Evolutionary conservation across 441 rosid species (phyloP), one percentile per base, ranked within the genome.

Genomic region (Erysimum cheiri): DNA sequence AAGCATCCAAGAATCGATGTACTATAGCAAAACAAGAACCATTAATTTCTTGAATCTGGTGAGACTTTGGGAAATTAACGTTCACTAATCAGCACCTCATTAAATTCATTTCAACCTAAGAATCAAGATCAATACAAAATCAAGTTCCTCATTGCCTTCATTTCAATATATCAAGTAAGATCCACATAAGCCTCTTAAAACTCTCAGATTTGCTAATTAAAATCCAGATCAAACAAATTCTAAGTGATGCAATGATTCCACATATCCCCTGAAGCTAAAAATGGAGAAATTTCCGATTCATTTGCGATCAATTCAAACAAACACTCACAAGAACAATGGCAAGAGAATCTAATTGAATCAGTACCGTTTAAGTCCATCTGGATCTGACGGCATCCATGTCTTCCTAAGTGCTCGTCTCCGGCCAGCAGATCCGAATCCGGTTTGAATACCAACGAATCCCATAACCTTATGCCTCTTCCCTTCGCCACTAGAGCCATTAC

Each of bases 351-450:
- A 40, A 68, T 0, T 40, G 26, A 62, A 50, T 62, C 59, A 43
- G 13, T 77, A 93, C 98, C 88, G 89, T 83, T 83, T 87, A 77
- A 90, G 92, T 14, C 85, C 88, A 58, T 85, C 85, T 9, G 74
- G 91, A 84, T 90, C 90, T 61, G 94, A 82, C 24, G 98, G 98
- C 93, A 92, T 81, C 99, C 97, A 92, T 1, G 98, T 90, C 78
- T 70, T 83, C 82, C 98, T 80, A 63, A 94, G 83, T 5, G 99
- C 84, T 67, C 70, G 79, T 71, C 99, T 84, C 49, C 98, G 81
- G 10, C 87, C 93, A 1, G 70, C 17, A 0, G 98, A 88, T 19
- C 73, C 80, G 56, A 92, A 92, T 43, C 97, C 98, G 19, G 99
- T 92, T 70, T 90, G 94, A 49, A 94, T 88, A 28, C 98, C 99